Percentiles rank a stretch among this genome's conserved stretches.
phyloP scores from a whole-genome alignment of 1,284 basidiomycete species.

The Microstroma glucosiphilum region DNA sequence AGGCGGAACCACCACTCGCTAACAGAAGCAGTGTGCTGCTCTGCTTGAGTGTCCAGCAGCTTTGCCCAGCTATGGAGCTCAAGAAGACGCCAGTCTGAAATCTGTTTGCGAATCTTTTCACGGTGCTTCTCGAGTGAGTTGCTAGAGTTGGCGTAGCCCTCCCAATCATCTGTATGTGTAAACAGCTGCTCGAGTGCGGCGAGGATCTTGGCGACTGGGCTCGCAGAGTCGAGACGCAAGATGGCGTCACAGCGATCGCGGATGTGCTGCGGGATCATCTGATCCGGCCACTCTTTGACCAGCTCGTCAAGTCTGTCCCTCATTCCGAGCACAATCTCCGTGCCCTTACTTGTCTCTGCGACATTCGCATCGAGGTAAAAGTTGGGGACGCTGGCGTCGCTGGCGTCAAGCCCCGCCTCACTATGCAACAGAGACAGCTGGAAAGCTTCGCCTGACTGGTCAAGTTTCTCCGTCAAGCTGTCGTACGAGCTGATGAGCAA shows the following conservation, averaged over 20 bases:
- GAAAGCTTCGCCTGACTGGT: slow-evolving; percentile 30
- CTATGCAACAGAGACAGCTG: slow-evolving; percentile 21
- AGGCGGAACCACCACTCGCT: slow-evolving; percentile 86
- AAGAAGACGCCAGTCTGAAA: slow-evolving; percentile 83
- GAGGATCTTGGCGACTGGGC: slow-evolving; percentile 76
- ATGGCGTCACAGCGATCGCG: slow-evolving; percentile 68
- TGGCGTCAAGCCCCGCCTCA: neutral
- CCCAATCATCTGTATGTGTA: slow-evolving; percentile 90
- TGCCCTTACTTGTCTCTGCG: slow-evolving; percentile 28
- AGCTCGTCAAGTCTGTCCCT: slow-evolving; percentile 52
- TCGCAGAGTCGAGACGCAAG: slow-evolving; percentile 62
- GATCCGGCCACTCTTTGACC: slow-evolving; percentile 84
- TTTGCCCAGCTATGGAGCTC: slow-evolving; percentile 83
- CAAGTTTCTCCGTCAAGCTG: slow-evolving; percentile 24
- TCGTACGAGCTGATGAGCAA: slow-evolving; percentile 15
- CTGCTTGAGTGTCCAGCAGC: slow-evolving; percentile 60
- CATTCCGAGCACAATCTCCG: slow-evolving; percentile 29
- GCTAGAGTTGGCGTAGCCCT: slow-evolving; percentile 80
- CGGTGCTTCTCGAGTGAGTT: slow-evolving; percentile 71
- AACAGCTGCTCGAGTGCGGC: slow-evolving; percentile 80
- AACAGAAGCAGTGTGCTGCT: slow-evolving; percentile 52
- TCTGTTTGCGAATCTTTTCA: slow-evolving; percentile 64
- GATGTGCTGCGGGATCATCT: slow-evolving; percentile 87
- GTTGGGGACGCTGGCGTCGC: slow-evolving; percentile 16
- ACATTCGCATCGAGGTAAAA: slow-evolving; percentile 44